phyloP scores from a whole-genome alignment of 345 rosid species.

The Combretum micranthum region DNA sequence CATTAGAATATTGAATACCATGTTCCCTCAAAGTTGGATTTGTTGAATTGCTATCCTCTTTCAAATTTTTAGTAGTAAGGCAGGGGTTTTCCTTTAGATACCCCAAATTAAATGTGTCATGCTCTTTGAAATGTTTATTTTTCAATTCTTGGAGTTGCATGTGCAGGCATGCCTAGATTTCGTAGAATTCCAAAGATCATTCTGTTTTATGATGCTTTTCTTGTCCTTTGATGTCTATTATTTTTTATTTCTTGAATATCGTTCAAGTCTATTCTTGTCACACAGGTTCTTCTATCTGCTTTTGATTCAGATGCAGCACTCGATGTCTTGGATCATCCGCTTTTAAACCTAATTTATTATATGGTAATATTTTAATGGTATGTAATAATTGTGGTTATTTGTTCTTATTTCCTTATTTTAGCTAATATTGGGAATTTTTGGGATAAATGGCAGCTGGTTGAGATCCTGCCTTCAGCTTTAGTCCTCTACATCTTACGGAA shows the following conservation, averaged over 20 bases:
- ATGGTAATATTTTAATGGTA: constrained; percentile 25
- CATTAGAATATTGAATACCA: no score
- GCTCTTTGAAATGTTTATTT: no score
- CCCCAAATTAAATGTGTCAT: no score
- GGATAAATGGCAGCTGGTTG: constrained; percentile 43
- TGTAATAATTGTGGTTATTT: no score
- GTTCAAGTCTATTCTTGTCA: background rate
- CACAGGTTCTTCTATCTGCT: constrained; percentile 35
- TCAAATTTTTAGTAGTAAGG: no score
- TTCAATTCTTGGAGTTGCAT: background rate
- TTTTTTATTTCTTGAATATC: background rate
- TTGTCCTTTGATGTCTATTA: background rate
- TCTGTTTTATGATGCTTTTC: background rate
- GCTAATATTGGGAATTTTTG: no score
- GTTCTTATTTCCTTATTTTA: no score
- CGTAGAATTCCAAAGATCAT: background rate
- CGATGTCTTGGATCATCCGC: constrained; percentile 61
- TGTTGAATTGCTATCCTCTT: no score
- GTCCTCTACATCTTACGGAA: constrained; percentile 71
- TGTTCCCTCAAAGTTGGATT: no score
- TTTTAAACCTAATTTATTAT: constrained; percentile 60
- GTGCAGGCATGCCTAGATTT: background rate
- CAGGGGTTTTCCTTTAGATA: no score
- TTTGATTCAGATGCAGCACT: constrained; percentile 50
- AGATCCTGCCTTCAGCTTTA: constrained; percentile 66